Conservation (phyloP, 208 protist species). For the Phytomonas sp. region DNA sequence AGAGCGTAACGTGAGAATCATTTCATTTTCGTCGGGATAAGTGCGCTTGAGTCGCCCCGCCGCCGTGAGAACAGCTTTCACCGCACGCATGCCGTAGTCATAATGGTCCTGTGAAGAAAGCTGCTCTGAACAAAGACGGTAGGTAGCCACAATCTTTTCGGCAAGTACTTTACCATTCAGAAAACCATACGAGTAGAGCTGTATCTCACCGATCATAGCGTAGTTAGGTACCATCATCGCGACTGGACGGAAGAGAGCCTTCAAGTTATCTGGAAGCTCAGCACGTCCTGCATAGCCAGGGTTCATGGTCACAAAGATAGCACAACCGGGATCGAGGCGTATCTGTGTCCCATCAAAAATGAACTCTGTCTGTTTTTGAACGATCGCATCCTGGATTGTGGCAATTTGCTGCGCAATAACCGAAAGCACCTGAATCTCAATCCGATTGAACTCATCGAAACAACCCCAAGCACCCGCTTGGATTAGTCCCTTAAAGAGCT, state of each 20-base stretch:
- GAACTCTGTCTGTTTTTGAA: constrained; percentile 81
- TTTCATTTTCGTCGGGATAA: constrained; percentile 90
- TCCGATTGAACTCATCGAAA: constrained; percentile 98
- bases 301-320: constrained; percentile 98
- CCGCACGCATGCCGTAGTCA: constrained; percentile 96
- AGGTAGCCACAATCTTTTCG: constrained; percentile 95
- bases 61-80: constrained; percentile 93
- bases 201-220: constrained; percentile 97
- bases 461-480: constrained; percentile 94
- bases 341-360: constrained; percentile 93
- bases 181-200: constrained; percentile 97
- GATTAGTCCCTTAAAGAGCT: constrained; percentile 94
- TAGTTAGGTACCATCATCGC: constrained; percentile 98
- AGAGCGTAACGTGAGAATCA: constrained; percentile 92
- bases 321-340: constrained; percentile 86
- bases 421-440: constrained; percentile 95
- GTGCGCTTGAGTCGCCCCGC: constrained; percentile 87
- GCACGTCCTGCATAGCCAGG: constrained; percentile 96
- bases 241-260: constrained; percentile 98
- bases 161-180: constrained; percentile 86
- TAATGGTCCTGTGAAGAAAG: constrained; percentile 97
- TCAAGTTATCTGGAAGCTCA: constrained; percentile 97
- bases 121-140: constrained; percentile 95
- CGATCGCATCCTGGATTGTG: constrained; percentile 92
- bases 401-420: constrained; percentile 96